These are phyloP conservation scores for Coemansia sp. DNA, from an alignment of 192 early-diverging fungal species.

Conservation along the genomic window DNA sequence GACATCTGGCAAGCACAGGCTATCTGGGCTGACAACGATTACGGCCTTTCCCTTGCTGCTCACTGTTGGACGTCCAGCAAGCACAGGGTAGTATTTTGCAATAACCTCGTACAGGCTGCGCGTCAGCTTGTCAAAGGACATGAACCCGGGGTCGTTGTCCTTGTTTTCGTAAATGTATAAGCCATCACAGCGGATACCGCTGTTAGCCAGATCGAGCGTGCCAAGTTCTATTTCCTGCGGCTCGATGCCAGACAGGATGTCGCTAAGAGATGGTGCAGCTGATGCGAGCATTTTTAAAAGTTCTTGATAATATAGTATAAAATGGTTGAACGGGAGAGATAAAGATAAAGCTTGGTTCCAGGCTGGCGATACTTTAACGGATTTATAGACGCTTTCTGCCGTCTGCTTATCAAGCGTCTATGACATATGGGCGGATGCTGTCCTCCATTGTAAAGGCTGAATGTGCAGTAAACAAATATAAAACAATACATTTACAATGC, in stretches of 20 bases:
- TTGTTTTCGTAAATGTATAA: slow-evolving; percentile 36
- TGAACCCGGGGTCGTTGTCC: slow-evolving; percentile 15
- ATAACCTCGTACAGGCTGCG: slow-evolving; percentile 30
- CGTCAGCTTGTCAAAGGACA: slow-evolving; percentile 26
- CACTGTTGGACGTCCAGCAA: slow-evolving; percentile 32
- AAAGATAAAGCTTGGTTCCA: background rate
- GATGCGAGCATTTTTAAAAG: slow-evolving; percentile 6
- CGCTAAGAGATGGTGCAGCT: background rate
- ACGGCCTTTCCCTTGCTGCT: slow-evolving; percentile 26
- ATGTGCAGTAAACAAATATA: slow-evolving; percentile 5
- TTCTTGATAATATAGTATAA: background rate
- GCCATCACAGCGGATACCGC: slow-evolving; percentile 27
- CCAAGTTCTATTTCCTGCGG: slow-evolving; percentile 39
- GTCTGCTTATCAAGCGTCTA: background rate
- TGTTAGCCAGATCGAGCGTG: slow-evolving; percentile 35
- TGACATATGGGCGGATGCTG: slow-evolving; percentile 1
- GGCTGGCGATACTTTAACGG: background rate
- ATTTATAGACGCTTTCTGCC: background rate
- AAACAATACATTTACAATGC: slow-evolving; percentile 2
- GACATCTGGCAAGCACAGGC: slow-evolving; percentile 41
- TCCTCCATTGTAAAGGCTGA: background rate
- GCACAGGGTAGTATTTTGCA: slow-evolving; percentile 47
- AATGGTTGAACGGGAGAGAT: background rate
- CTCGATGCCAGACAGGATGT: slow-evolving; percentile 8
- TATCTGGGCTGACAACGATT: slow-evolving; percentile 26